These are phyloP conservation scores for Meyerozyma sp. DNA, from an alignment of 1,139 yeast species.

Conservation along the genomic window DNA sequence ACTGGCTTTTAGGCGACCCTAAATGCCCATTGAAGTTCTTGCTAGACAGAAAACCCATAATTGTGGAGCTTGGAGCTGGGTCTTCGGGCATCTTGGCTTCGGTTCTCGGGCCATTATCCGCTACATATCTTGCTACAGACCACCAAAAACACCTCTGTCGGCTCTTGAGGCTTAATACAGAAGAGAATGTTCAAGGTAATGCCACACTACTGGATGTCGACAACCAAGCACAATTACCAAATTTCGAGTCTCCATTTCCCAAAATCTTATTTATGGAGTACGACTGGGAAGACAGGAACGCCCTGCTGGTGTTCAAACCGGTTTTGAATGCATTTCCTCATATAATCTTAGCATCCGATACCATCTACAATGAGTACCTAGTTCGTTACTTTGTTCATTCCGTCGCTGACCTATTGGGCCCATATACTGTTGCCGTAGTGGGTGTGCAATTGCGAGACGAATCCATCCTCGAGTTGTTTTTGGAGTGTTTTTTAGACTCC, in stretches of 20 bases:
- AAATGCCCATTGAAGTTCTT: conserved; percentile 18
- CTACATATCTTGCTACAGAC: conserved; percentile 54
- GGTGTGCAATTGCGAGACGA: conserved; percentile 56
- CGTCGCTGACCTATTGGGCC: conserved; percentile 26
- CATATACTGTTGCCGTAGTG: conserved; percentile 34
- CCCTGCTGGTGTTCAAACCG: not conserved
- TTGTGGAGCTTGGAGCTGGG: conserved; percentile 68
- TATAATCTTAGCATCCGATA: conserved; percentile 60
- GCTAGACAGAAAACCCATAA: conserved; percentile 13
- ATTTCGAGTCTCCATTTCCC: not conserved
- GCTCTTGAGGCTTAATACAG: conserved; percentile 42
- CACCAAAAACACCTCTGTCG: conserved; percentile 50
- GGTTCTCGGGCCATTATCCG: conserved; percentile 32
- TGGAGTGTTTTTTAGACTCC: conserved; percentile 19
- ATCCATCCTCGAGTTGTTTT: conserved; percentile 45
- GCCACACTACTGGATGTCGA: not conserved
- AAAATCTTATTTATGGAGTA: conserved; percentile 43
- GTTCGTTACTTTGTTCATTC: conserved; percentile 48
- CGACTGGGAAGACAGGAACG: conserved; percentile 56
- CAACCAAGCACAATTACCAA: too few species aligned
- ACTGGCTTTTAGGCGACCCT: conserved; percentile 40
- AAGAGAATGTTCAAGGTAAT: conserved; percentile 20
- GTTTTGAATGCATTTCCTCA: conserved; percentile 22
- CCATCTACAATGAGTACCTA: conserved; percentile 63
- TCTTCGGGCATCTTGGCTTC: conserved; percentile 52